Percentiles rank a stretch among this genome's conserved stretches.
These are phyloP conservation scores for Lathyrus oleraceus DNA, from an alignment of 306 rosid species.

Conservation along the genomic window DNA sequence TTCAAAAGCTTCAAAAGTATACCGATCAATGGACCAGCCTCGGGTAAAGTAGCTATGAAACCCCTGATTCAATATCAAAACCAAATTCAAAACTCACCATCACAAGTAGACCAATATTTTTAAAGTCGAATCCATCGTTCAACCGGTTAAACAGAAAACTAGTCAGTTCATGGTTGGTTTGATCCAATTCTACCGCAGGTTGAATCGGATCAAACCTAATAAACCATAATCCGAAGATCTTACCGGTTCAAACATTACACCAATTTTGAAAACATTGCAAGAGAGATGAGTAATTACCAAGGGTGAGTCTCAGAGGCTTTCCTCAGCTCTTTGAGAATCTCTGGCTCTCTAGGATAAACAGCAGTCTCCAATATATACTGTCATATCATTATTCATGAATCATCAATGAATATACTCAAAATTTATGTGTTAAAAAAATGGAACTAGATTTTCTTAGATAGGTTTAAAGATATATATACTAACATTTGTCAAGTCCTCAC, in stretches of 20 bases:
- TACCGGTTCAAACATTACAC: neutral
- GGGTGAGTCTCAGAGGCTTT: slow-evolving; percentile 44
- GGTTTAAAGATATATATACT: neutral
- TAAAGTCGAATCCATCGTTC: neutral
- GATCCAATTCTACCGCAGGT: neutral
- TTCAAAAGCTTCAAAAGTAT: slow-evolving; percentile 51
- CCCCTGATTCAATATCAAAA: slow-evolving; percentile 40
- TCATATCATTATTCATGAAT: slow-evolving; percentile 8
- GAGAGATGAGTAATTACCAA: slow-evolving; percentile 29
- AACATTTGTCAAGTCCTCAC: slow-evolving; percentile 44
- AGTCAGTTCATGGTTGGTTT: neutral
- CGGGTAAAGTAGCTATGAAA: slow-evolving; percentile 45
- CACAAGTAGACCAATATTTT: neutral
- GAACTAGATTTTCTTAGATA: neutral
- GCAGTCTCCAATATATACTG: slow-evolving; percentile 64
- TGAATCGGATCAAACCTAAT: neutral
- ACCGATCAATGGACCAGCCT: slow-evolving; percentile 51
- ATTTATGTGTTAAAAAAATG: neutral
- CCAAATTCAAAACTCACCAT: neutral
- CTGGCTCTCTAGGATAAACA: slow-evolving; percentile 62
- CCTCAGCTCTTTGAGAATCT: slow-evolving; percentile 59
- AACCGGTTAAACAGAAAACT: neutral
- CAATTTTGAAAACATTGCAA: neutral
- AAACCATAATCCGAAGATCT: neutral
- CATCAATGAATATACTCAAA: slow-evolving; percentile 1